Conservation (phyloP, 441 rosid species). For the Mallotus repandus region DNA sequence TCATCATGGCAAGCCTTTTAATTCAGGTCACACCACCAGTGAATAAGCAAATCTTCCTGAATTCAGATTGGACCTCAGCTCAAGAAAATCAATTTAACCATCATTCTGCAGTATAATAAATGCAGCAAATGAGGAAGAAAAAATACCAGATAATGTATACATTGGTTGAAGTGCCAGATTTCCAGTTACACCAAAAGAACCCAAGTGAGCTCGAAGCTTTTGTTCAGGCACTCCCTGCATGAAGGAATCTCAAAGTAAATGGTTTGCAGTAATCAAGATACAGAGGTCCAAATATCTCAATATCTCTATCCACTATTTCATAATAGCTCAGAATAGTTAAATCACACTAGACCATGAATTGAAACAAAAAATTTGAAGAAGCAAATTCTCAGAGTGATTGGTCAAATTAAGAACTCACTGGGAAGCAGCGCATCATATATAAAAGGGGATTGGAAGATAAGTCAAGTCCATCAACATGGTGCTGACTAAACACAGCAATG, state of each 20-base stretch:
- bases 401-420: constrained; percentile 49
- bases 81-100: constrained; percentile 1
- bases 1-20: constrained; percentile 1
- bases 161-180: constrained; percentile 98
- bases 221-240: constrained; percentile 94
- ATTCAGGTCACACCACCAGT: background rate
- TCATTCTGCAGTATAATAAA: constrained; percentile 1
- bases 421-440: constrained; percentile 98
- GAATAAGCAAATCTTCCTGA: background rate
- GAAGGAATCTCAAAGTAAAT: constrained; percentile 27
- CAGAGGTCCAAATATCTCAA: no score
- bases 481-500: constrained; percentile 97
- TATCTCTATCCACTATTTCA: background rate
- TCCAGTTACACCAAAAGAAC: constrained; percentile 97
- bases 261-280: background rate
- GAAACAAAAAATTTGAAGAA: constrained; percentile 8
- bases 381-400: constrained; percentile 2
- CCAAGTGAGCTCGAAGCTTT: constrained; percentile 87
- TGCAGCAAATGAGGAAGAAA: constrained; percentile 4
- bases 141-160: constrained; percentile 92
- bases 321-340: background rate
- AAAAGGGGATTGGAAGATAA: constrained; percentile 91
- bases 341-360: background rate
- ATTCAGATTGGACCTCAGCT: constrained; percentile 3
- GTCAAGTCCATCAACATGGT: constrained; percentile 97